Evolutionary conservation across 1,139 yeast species (phyloP), one percentile per base, ranked within the genome.

Genomic region (Trichomonascaceae sp.): DNA sequence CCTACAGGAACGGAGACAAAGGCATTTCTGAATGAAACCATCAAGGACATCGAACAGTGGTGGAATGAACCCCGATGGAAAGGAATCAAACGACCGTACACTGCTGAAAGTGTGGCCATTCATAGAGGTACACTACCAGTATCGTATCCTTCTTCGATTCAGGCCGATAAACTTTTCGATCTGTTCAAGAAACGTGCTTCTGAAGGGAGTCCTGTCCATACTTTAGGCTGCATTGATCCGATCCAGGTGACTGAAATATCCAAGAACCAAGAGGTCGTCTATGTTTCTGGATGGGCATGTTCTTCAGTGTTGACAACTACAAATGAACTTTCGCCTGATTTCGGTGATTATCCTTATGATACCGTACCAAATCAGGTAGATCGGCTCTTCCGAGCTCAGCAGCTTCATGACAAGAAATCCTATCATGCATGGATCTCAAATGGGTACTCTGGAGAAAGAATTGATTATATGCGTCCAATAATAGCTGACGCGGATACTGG

Each of bases 401-500:
- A 72, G 61, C 72, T 80, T 62, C 84, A 81, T 61, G 87, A 82
- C 64, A 73, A 75, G 53, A 78, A 79, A 63, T 71, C 81, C 15
- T 77, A 76, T 67, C 74, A 74, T 62, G 79, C 70, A 60, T 75
- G 73, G 71, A 68, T 67, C 61, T 60, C 67, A 18, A 56, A 63
- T 41, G 70, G 72, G 52, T 32, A 32, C 22, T 12, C 45, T 13
- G 47, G 47, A 8, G 52, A 44, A 9, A 59, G 72, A 56, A 68
- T 74, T 47, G 85, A 82, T 61, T 82, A 80, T 63, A 63, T 83
- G 61, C 72, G 82, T 53, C 87, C 87, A 12, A 81, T 82, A 54
- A 77, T 82, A 60, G 87, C 87, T 4, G 87, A 82, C 63, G 87
- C 79, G 9, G 87, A 82, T 59, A 82, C 84, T 62, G 87, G 87